Conservation (phyloP, 2,329 filamentous ascomycete species). For the Diaporthe sp. region DNA sequence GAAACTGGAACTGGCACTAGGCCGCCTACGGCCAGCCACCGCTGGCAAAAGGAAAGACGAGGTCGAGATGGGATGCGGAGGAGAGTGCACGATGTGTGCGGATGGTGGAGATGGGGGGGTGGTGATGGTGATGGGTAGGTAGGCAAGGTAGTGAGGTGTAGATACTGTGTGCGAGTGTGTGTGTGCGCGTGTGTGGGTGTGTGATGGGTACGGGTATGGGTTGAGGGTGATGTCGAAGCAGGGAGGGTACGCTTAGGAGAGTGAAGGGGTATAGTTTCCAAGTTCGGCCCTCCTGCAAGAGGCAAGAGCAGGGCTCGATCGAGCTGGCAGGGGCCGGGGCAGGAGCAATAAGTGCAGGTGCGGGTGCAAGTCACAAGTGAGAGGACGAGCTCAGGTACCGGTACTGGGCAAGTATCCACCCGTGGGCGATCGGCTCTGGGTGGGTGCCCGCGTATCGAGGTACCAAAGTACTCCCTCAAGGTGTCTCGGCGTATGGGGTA, state of each 20-base stretch:
- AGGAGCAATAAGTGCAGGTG: constrained; percentile 14
- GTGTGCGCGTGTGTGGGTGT: not conserved
- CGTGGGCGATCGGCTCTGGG: constrained; percentile 34
- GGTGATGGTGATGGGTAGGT: constrained; percentile 14
- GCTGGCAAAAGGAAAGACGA: constrained; percentile 22
- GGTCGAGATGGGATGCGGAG: constrained; percentile 30
- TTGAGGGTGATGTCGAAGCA: constrained; percentile 29
- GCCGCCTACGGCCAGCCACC: constrained; percentile 23
- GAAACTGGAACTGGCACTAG: constrained; percentile 24
- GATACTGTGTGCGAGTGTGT: not conserved
- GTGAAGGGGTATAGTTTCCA: constrained; percentile 35
- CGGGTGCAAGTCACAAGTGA: constrained; percentile 11
- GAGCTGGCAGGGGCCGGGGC: constrained; percentile 20
- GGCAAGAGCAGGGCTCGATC: constrained; percentile 29
- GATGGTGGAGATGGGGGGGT: constrained; percentile 6
- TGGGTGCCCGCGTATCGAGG: constrained; percentile 31
- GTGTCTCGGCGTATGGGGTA: constrained; percentile 29
- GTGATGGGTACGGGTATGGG: constrained; percentile 11
- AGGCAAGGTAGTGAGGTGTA: not conserved
- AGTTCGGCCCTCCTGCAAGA: constrained; percentile 33
- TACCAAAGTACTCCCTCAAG: constrained; percentile 16
- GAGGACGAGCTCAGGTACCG: constrained; percentile 33
- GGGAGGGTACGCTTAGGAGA: constrained; percentile 35
- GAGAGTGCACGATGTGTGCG: constrained; percentile 28
- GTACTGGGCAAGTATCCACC: constrained; percentile 34